phyloP scores from a whole-genome alignment of 345 rosid species.

The Gossypium stocksii region DNA sequence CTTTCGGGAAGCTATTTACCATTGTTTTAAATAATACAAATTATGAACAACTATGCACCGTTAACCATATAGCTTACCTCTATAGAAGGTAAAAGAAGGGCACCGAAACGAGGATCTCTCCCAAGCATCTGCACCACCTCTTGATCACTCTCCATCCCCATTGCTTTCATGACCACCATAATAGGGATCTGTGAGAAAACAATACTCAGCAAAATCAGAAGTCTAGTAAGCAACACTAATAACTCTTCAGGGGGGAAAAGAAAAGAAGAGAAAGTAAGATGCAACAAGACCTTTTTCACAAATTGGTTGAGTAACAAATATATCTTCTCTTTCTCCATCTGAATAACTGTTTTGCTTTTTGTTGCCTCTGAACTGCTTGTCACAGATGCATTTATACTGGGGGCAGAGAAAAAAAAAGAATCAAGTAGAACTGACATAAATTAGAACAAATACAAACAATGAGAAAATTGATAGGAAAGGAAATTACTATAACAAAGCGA shows the following conservation, averaged over 20 bases:
- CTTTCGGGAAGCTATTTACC: constrained; percentile 1
- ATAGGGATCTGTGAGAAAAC: constrained; percentile 58
- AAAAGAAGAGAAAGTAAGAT: constrained; percentile 8
- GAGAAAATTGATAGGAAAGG: neutral
- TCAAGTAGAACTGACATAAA: neutral
- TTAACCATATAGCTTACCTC: constrained; percentile 47
- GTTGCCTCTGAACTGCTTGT: constrained; percentile 82
- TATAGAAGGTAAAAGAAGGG: constrained; percentile 74
- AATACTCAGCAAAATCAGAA: neutral
- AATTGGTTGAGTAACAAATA: constrained; percentile 79
- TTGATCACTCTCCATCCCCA: constrained; percentile 98
- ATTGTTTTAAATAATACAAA: neutral
- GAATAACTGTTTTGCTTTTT: constrained; percentile 85
- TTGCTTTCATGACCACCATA: constrained; percentile 81
- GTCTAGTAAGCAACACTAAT: neutral
- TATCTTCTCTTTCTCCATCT: constrained; percentile 84
- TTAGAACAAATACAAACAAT: neutral
- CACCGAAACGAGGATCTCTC: constrained; percentile 83
- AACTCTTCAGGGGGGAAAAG: neutral
- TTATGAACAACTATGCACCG: neutral
- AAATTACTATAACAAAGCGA: neutral
- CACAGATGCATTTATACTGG: constrained; percentile 87
- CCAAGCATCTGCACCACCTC: constrained; percentile 95
- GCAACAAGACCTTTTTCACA: constrained; percentile 43
- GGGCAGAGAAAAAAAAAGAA: constrained; percentile 16